Evolutionary conservation across 2,329 filamentous ascomycete species (phyloP).

Genomic region (Calonectria hongkongensis): DNA sequence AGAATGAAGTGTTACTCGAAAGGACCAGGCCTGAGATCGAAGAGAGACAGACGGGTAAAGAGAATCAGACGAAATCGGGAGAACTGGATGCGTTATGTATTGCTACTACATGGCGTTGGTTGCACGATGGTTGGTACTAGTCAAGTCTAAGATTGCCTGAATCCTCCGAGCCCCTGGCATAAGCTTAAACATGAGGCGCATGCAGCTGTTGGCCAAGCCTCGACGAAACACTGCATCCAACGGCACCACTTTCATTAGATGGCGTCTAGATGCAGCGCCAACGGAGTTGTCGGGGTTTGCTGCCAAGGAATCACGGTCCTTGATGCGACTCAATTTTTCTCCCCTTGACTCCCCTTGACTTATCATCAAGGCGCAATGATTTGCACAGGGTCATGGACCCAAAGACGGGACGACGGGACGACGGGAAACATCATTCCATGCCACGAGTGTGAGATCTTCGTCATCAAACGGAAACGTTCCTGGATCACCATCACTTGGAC

Average conservation of each 20-base stretch:
- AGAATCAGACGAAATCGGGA: slow-evolving; percentile 20
- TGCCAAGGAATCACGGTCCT: slow-evolving; percentile 1
- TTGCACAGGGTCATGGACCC: slow-evolving; percentile 15
- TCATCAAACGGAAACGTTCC: slow-evolving; percentile 8
- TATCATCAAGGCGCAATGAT: slow-evolving; percentile 7
- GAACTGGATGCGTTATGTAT: slow-evolving; percentile 22
- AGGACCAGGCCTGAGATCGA: slow-evolving; percentile 7
- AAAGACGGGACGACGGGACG: slow-evolving; percentile 30
- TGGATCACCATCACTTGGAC: slow-evolving; percentile 1
- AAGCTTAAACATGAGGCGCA: slow-evolving; percentile 40
- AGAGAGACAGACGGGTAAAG: slow-evolving; percentile 11
- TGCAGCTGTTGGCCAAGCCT: neutral
- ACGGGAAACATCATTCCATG: slow-evolving; percentile 18
- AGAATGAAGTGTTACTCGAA: slow-evolving; percentile 22
- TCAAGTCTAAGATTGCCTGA: slow-evolving; percentile 16
- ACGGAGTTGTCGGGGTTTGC: neutral
- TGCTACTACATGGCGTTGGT: slow-evolving; percentile 16
- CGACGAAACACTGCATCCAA: slow-evolving; percentile 17
- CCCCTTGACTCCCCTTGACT: neutral
- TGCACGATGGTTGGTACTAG: slow-evolving; percentile 2
- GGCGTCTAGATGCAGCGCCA: slow-evolving; percentile 22
- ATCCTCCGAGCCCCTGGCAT: slow-evolving; percentile 34
- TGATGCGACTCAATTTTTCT: slow-evolving; percentile 5
- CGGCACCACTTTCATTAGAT: slow-evolving; percentile 6
- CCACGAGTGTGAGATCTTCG: slow-evolving; percentile 1